phyloP scores from a whole-genome alignment of 2,329 filamentous ascomycete genomes.

The Hypoxylon sp. region DNA sequence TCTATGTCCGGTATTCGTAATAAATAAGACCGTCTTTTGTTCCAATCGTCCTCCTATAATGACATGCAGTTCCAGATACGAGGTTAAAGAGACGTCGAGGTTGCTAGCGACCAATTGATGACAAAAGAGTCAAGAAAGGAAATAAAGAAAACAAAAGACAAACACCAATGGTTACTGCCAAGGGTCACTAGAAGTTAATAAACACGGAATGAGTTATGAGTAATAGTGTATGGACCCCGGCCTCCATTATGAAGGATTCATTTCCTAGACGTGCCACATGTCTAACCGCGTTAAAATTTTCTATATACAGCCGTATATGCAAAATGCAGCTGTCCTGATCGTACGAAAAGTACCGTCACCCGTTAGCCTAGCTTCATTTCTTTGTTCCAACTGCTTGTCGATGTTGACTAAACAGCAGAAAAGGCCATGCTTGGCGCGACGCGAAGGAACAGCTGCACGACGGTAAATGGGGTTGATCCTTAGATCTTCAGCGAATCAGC shows the following conservation, averaged over 20 bases:
- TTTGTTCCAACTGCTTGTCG: slow-evolving; percentile 7
- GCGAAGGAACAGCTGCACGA: background rate
- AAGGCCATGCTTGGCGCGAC: slow-evolving; percentile 18
- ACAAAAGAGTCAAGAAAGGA: background rate
- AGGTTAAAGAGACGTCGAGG: background rate
- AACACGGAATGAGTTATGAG: background rate
- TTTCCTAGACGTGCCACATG: slow-evolving; percentile 19
- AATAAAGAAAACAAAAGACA: slow-evolving; percentile 19
- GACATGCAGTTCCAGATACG: background rate
- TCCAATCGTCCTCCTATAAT: background rate
- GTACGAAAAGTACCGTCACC: background rate
- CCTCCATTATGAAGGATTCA: slow-evolving; percentile 28
- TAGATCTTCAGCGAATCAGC: slow-evolving; percentile 23
- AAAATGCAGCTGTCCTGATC: background rate
- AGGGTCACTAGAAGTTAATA: slow-evolving; percentile 24
- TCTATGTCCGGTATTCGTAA: slow-evolving; percentile 1
- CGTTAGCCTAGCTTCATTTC: slow-evolving; percentile 21
- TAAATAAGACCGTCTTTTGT: background rate
- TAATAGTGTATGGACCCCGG: slow-evolving; percentile 9
- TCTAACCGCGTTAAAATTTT: slow-evolving; percentile 28
- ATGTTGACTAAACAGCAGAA: background rate
- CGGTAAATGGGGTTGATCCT: slow-evolving; percentile 7
- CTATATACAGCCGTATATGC: slow-evolving; percentile 19
- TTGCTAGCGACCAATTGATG: background rate
- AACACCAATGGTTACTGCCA: background rate